Percentiles rank a stretch among this genome's conserved stretches.
Conservation (phyloP, 345 rosid genomes). For the Eucalyptus sp. region DNA sequence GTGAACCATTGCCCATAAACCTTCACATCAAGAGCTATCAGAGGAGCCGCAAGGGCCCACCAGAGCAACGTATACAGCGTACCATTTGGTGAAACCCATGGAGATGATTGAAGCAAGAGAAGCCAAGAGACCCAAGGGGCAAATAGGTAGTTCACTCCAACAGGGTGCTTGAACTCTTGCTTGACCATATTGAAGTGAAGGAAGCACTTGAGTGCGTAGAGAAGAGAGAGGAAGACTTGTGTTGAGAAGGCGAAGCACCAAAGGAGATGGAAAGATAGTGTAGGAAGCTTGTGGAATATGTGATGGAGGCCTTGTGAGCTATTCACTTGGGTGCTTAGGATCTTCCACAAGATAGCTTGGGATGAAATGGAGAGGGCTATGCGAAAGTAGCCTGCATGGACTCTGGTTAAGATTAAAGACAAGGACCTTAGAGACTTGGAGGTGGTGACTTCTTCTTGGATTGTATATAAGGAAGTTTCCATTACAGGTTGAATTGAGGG, state of each 20-base stretch:
- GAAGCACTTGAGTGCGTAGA: constrained; percentile 13
- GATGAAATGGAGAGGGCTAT: constrained; percentile 19
- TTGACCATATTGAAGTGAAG: constrained; percentile 20
- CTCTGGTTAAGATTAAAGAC: constrained; percentile 12
- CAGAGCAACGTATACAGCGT: constrained; percentile 12
- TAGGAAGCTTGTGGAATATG: background rate
- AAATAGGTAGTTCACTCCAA: constrained; percentile 54
- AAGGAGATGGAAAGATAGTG: constrained; percentile 8
- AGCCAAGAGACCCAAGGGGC: constrained; percentile 67
- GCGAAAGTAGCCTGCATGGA: constrained; percentile 36
- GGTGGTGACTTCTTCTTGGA: background rate
- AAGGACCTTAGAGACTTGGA: background rate
- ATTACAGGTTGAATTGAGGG: background rate
- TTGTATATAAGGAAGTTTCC: background rate
- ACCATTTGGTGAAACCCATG: background rate
- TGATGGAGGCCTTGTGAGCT: background rate
- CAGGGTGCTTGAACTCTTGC: constrained; percentile 30
- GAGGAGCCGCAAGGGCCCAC: constrained; percentile 27
- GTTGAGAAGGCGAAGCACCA: constrained; percentile 17
- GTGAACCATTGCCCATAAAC: constrained; percentile 82
- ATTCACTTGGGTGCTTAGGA: background rate
- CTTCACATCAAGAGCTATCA: constrained; percentile 43
- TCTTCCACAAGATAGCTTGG: constrained; percentile 38
- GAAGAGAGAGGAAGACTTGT: constrained; percentile 6
- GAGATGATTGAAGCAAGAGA: constrained; percentile 59